phyloP scores from a whole-genome alignment of 2,329 filamentous ascomycete genomes.

The Beauveria sp. region DNA sequence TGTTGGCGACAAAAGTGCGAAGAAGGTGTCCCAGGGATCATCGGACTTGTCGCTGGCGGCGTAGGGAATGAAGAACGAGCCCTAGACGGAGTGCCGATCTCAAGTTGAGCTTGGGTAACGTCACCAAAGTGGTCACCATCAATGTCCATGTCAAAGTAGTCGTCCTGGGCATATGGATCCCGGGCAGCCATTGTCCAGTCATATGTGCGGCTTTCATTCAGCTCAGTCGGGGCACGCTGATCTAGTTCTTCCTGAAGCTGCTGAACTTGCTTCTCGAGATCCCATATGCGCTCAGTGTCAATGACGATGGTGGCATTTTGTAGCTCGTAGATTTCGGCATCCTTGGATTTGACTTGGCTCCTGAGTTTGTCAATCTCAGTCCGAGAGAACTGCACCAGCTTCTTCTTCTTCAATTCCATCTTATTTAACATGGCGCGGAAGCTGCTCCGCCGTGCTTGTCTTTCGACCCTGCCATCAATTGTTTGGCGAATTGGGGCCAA shows the following conservation, averaged over 20 bases:
- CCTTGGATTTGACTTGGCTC: slow-evolving; percentile 39
- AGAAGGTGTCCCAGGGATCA: slow-evolving; percentile 30
- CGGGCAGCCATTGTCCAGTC: slow-evolving; percentile 46
- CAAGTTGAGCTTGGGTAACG: slow-evolving; percentile 41
- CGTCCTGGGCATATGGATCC: slow-evolving; percentile 34
- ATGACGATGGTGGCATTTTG: slow-evolving; percentile 42
- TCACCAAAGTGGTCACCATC: slow-evolving; percentile 40
- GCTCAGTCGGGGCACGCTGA: slow-evolving; percentile 11
- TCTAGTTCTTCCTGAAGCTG: slow-evolving; percentile 27
- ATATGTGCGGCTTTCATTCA: slow-evolving; percentile 23
- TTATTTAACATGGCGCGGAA: slow-evolving; percentile 52
- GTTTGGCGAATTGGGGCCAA: slow-evolving; percentile 41
- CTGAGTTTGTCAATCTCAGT: slow-evolving; percentile 43
- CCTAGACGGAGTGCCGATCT: slow-evolving; percentile 43
- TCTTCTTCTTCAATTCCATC: slow-evolving; percentile 40
- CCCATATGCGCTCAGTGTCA: slow-evolving; percentile 39
- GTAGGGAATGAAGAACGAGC: slow-evolving; percentile 43
- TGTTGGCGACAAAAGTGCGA: slow-evolving; percentile 17
- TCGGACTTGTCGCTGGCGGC: slow-evolving; percentile 47
- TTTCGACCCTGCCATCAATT: slow-evolving; percentile 48
- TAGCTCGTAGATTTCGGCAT: slow-evolving; percentile 46
- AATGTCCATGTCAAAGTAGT: slow-evolving; percentile 31
- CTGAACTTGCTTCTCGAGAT: slow-evolving; percentile 32
- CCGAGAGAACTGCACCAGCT: slow-evolving; percentile 29
- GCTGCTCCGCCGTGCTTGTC: slow-evolving; percentile 47